These are phyloP conservation scores for Lentinus tigrinus DNA, from an alignment of 768 basidiomycete species.

Conservation along the genomic window DNA sequence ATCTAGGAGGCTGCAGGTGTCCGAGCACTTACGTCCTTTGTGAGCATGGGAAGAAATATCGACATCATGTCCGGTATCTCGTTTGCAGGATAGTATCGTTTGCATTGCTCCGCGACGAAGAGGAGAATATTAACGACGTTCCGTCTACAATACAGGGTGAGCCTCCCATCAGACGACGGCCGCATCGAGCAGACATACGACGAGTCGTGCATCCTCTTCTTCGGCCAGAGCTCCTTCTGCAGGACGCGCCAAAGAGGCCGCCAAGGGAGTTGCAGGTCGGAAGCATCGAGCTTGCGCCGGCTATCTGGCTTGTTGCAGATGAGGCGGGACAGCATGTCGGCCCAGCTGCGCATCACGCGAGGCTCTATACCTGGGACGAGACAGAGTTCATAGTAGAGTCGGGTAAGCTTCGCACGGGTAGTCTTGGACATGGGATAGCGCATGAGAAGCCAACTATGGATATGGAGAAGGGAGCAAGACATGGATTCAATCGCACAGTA, in stretches of 20 bases:
- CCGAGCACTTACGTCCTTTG: slow-evolving; percentile 56
- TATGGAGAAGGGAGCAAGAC: neutral
- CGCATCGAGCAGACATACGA: slow-evolving; percentile 41
- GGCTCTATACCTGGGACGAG: slow-evolving; percentile 75
- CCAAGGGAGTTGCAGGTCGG: slow-evolving; percentile 74
- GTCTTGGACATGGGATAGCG: slow-evolving; percentile 72
- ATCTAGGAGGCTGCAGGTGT: neutral
- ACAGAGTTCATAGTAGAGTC: slow-evolving; percentile 77
- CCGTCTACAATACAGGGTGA: slow-evolving; percentile 36
- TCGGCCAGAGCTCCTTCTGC: slow-evolving; percentile 74
- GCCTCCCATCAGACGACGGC: neutral
- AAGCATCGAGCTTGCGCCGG: slow-evolving; percentile 63
- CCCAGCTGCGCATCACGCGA: slow-evolving; percentile 70
- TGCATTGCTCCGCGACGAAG: slow-evolving; percentile 71
- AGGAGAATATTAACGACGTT: slow-evolving; percentile 71
- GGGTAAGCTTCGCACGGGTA: slow-evolving; percentile 70
- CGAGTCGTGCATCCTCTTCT: slow-evolving; percentile 56
- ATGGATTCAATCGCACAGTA: neutral
- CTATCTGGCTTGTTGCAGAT: slow-evolving; percentile 63
- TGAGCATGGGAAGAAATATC: slow-evolving; percentile 68
- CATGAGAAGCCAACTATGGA: slow-evolving; percentile 72
- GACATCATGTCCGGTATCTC: slow-evolving; percentile 73
- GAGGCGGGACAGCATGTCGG: slow-evolving; percentile 74
- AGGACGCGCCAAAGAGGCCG: slow-evolving; percentile 71
- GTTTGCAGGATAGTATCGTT: slow-evolving; percentile 61